Evolutionary conservation across 2,329 filamentous ascomycete genomes (phyloP), one percentile per base, ranked within the genome.

Genomic region (Penicillium hordei): DNA sequence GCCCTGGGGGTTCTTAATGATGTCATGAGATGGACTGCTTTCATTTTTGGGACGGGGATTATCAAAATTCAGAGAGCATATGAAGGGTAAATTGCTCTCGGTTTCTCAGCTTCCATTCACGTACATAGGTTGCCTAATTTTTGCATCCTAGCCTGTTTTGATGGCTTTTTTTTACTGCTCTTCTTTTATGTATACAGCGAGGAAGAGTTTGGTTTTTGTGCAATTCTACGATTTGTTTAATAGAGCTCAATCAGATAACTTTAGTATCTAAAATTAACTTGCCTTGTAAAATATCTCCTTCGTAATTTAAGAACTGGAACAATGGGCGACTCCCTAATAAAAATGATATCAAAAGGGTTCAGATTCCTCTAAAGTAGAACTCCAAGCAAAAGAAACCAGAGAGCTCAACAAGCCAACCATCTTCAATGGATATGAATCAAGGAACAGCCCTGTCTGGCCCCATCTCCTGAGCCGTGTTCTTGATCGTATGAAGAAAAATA

Each of bases 401-500:
- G 2, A 15, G 31, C 5, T 21, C 7, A 51, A 25, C 5, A n/a
- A 52, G 38, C 21, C 21, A 34, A 23, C 10, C 34, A 39, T 7
- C 12, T 7, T 4, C 15, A 5, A 23, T 34, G 17, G 48, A 29
- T 15, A 43, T 23, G 15, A 5, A 40, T 49, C n/a, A 54, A 12
- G 65, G 65, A 52, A 69, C 66, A 10, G 66, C 61, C 38, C 46
- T 58, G 19, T 66, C 62, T 8, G 59, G 54, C 1, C 64, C 66
- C 44, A 65, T 61, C n/a, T 50, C 42, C 21, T 50, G 33, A 1
- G 60, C 60, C 0, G 54, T 60, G 29, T 69, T 68, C 48, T 68
- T 69, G 45, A 68, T 55, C 1, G 64, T 56, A 52, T 68, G 66
- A 12, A 69, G 58, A 34, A 68, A 67, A 61, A 69, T 68, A 5